These are phyloP conservation scores for Monosporozyma yasuniensis DNA, from an alignment of 805 yeast genomes.

Conservation along the genomic window DNA sequence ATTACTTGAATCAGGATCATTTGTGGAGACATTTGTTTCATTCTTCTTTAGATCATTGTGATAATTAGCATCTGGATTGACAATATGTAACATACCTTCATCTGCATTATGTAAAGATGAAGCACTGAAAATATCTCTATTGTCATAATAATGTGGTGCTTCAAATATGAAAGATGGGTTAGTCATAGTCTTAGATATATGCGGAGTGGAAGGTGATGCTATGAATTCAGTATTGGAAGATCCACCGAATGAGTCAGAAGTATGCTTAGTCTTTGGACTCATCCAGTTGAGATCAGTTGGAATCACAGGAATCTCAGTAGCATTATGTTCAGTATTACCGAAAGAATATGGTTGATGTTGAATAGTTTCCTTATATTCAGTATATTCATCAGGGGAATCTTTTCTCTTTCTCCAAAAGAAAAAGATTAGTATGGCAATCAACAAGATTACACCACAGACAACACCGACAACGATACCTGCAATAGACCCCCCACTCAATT, in stretches of 20 bases:
- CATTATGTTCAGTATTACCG: slow-evolving; percentile 26
- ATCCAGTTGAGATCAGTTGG: slow-evolving; percentile 1
- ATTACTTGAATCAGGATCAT: not conserved
- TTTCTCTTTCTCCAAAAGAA: slow-evolving; percentile 33
- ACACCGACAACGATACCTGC: slow-evolving; percentile 56
- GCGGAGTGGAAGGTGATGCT: not conserved
- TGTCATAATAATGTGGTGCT: slow-evolving; percentile 25
- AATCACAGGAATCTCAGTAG: slow-evolving; percentile 15
- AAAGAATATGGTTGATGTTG: slow-evolving; percentile 31
- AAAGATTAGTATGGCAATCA: slow-evolving; percentile 33
- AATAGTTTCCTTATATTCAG: slow-evolving; percentile 31
- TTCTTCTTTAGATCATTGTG: not conserved
- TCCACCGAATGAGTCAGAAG: slow-evolving; percentile 1
- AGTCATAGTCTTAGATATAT: not conserved
- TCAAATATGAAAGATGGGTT: slow-evolving; percentile 1
- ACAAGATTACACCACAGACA: slow-evolving; percentile 35
- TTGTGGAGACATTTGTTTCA: not conserved
- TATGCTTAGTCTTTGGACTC: not conserved
- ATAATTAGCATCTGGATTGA: slow-evolving; percentile 33
- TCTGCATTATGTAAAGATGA: slow-evolving; percentile 44
- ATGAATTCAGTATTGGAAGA: not conserved
- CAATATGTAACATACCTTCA: slow-evolving; percentile 41
- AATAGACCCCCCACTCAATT: slow-evolving; percentile 40
- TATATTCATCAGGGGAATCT: slow-evolving; percentile 30
- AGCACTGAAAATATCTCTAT: slow-evolving; percentile 43